Evolutionary conservation across 2,329 filamentous ascomycete genomes (phyloP).

Genomic region (Bretziella fagacearum): DNA sequence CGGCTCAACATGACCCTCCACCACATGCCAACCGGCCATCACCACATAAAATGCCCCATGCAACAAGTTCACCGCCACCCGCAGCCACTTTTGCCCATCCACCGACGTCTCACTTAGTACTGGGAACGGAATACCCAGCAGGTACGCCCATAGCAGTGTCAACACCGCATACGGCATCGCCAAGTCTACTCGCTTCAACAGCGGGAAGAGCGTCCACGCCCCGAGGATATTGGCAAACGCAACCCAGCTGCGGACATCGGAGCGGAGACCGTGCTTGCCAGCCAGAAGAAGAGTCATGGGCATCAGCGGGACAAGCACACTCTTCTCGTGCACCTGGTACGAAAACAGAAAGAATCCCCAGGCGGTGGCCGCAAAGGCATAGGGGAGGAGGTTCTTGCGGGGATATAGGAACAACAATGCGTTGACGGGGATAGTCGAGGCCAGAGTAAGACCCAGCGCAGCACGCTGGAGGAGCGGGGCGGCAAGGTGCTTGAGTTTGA

Average conservation of each 20-base stretch:
- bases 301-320: constrained; percentile 75
- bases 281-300: constrained; percentile 84
- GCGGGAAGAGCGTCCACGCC: constrained; percentile 83
- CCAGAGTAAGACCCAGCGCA: constrained; percentile 57
- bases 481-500: constrained; percentile 70
- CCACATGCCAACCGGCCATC: constrained; percentile 69
- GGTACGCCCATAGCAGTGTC: constrained; percentile 75
- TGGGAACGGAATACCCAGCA: constrained; percentile 64
- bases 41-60: constrained; percentile 60
- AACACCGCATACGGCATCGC: constrained; percentile 71
- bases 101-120: constrained; percentile 32
- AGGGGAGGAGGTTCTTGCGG: constrained; percentile 56
- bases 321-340: constrained; percentile 98
- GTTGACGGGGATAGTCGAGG: constrained; percentile 64
- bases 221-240: constrained; percentile 89
- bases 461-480: constrained; percentile 54
- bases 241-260: constrained; percentile 70
- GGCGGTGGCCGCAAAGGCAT: constrained; percentile 65
- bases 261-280: constrained; percentile 58
- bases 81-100: constrained; percentile 14
- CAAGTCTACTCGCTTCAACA: constrained; percentile 72
- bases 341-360: constrained; percentile 98
- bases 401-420: constrained; percentile 64
- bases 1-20: constrained; percentile 50
- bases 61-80: constrained; percentile 40